Evolutionary conservation across 306 rosid species (phyloP).

Genomic region (Hippophae tibetana): DNA sequence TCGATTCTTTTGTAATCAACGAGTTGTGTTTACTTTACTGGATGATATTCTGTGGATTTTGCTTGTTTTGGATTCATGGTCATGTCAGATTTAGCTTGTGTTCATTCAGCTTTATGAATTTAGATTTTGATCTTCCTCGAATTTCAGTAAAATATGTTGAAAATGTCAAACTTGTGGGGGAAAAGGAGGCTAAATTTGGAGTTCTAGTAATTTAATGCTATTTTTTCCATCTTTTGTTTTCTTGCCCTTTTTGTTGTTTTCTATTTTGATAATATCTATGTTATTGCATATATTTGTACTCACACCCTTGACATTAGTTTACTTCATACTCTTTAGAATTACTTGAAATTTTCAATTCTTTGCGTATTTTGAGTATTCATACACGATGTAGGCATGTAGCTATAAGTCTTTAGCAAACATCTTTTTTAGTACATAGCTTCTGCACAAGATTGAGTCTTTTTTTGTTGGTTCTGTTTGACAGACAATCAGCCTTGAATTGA

Average conservation of each 20-base stretch:
- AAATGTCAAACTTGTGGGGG: not conserved
- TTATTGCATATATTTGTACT: not conserved
- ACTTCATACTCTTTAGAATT: not conserved
- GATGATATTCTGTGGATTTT: too few relatives aligned
- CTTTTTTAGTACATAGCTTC: slow-evolving; percentile 2
- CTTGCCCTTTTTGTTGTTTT: not conserved
- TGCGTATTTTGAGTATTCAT: not conserved
- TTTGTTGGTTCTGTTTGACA: slow-evolving; percentile 14
- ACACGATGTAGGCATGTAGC: not conserved
- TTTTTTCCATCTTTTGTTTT: not conserved
- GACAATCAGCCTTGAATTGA: slow-evolving; percentile 8
- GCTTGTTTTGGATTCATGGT: too few relatives aligned
- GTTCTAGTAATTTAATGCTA: not conserved
- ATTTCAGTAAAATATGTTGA: not conserved
- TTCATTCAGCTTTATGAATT: not conserved
- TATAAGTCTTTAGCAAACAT: not conserved
- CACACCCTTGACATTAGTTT: not conserved
- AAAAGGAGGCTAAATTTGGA: not conserved
- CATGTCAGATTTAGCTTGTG: not conserved
- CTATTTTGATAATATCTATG: too few relatives aligned
- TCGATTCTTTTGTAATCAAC: not conserved
- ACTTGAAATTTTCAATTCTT: not conserved
- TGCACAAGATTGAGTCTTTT: slow-evolving; percentile 1
- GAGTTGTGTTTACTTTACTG: too few relatives aligned
- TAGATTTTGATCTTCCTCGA: not conserved